Evolutionary conservation across 1,139 yeast species (phyloP).

Genomic region (Nadsonia commutata): DNA sequence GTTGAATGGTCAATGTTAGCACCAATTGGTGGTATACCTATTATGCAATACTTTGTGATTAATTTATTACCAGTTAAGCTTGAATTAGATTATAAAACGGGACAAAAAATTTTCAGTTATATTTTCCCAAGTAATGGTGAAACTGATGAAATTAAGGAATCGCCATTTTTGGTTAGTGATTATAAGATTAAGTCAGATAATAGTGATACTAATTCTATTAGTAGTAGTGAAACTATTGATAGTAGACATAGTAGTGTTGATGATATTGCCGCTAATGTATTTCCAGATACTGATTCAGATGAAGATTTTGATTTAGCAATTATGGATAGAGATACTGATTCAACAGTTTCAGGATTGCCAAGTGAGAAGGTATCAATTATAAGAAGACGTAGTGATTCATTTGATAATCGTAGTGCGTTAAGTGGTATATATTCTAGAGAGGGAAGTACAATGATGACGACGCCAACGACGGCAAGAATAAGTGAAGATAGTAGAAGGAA

Average conservation of each 20-base stretch:
- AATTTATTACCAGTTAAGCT: constrained; percentile 51
- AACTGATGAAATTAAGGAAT: constrained; percentile 12
- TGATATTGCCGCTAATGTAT: neutral
- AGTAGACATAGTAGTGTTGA: constrained; percentile 1
- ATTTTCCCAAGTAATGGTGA: constrained; percentile 40
- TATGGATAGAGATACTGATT: neutral
- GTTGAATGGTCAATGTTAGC: constrained; percentile 60
- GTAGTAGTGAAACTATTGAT: constrained; percentile 6
- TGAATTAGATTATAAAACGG: constrained; percentile 57
- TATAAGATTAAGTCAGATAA: constrained; percentile 5
- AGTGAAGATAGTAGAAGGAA: neutral
- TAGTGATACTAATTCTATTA: constrained; percentile 6
- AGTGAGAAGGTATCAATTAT: neutral
- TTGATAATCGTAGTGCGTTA: neutral
- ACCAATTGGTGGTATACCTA: constrained; percentile 77
- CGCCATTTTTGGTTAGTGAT: constrained; percentile 5
- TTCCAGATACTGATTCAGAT: neutral
- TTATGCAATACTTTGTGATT: constrained; percentile 38
- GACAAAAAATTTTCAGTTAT: constrained; percentile 46
- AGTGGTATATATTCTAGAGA: neutral
- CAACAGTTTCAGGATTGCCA: neutral
- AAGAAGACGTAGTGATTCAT: neutral
- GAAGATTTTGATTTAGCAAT: neutral
- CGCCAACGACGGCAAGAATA: neutral
- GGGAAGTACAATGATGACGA: neutral